Percentiles rank a stretch among this genome's conserved stretches.
phyloP scores from a whole-genome alignment of 352 stramenopile genomes.

The Globisporangium takayamanum region DNA sequence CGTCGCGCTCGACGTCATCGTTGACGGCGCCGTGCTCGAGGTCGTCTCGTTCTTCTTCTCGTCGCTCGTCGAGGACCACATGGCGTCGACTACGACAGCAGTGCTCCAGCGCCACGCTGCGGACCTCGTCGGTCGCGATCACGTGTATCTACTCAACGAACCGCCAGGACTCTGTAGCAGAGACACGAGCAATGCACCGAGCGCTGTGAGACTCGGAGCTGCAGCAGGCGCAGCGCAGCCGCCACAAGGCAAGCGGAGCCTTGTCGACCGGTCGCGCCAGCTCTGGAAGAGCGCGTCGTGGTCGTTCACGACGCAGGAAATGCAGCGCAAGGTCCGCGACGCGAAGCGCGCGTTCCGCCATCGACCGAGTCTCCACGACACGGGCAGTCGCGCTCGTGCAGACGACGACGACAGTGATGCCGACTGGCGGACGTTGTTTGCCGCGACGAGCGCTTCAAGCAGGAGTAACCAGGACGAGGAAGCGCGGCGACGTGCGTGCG shows the following conservation, averaged over 20 bases:
- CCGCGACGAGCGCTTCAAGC: neutral
- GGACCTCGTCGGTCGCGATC: slow-evolving; percentile 11
- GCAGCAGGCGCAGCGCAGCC: no score
- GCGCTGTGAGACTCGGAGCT: no score
- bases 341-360: slow-evolving; percentile 6
- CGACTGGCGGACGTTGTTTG: slow-evolving; percentile 12
- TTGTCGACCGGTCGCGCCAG: slow-evolving; percentile 1
- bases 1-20: slow-evolving; percentile 20
- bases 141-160: slow-evolving; percentile 9
- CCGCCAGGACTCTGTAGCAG: slow-evolving; percentile 1
- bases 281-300: slow-evolving; percentile 14
- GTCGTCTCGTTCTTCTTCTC: slow-evolving; percentile 20
- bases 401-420: neutral
- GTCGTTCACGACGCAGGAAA: slow-evolving; percentile 10
- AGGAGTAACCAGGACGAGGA: neutral
- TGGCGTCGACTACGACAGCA: slow-evolving; percentile 8
- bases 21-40: slow-evolving; percentile 20
- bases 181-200: neutral
- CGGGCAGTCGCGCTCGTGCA: neutral
- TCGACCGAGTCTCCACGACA: slow-evolving; percentile 3
- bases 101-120: slow-evolving; percentile 7
- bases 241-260: neutral
- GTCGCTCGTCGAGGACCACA: slow-evolving; percentile 8
- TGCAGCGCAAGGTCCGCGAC: slow-evolving; percentile 10
- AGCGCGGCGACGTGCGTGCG: neutral